Percentiles rank a stretch among this genome's conserved stretches.
phyloP scores from a whole-genome alignment of 2,329 filamentous ascomycete species.

The Phyllosticta paracitricarpa region DNA sequence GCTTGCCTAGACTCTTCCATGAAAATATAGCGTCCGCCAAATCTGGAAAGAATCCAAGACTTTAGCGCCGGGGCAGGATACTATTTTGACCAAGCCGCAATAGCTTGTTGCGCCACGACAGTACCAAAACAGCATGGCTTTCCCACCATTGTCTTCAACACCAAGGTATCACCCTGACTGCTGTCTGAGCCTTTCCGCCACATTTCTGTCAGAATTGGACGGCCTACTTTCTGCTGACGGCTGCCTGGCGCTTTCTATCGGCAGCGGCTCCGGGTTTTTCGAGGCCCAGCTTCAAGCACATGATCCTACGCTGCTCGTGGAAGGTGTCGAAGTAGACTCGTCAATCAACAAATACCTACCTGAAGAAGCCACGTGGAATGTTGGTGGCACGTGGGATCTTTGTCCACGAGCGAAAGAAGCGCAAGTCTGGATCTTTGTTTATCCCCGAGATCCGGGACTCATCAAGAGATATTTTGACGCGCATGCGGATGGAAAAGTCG shows the following conservation, averaged over 20 bases:
- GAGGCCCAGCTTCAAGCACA: constrained; percentile 32
- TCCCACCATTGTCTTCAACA: constrained; percentile 1
- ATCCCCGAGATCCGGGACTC: constrained; percentile 40
- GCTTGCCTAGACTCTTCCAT: not conserved
- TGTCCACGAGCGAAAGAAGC: constrained; percentile 33
- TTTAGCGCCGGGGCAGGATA: not conserved
- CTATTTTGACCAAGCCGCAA: not conserved
- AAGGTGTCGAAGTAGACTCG: constrained; percentile 40
- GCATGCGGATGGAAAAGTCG: constrained; percentile 21
- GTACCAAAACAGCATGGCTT: not conserved
- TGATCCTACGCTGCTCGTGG: constrained; percentile 22
- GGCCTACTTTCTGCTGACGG: constrained; percentile 18
- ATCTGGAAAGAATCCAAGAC: not conserved
- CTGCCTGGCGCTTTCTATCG: constrained; percentile 32
- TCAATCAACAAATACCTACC: constrained; percentile 35
- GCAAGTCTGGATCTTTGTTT: constrained; percentile 43
- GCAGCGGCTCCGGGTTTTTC: constrained; percentile 42
- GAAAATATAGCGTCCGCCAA: not conserved
- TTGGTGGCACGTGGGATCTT: constrained; percentile 36
- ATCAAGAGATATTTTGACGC: constrained; percentile 34
- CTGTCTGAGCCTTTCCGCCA: constrained; percentile 26
- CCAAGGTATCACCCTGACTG: constrained; percentile 22
- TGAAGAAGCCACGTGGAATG: constrained; percentile 30
- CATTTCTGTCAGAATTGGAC: constrained; percentile 19
- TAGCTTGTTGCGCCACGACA: not conserved